phyloP scores from a whole-genome alignment of 257 asterid species.

The Osmanthus fragrans region DNA sequence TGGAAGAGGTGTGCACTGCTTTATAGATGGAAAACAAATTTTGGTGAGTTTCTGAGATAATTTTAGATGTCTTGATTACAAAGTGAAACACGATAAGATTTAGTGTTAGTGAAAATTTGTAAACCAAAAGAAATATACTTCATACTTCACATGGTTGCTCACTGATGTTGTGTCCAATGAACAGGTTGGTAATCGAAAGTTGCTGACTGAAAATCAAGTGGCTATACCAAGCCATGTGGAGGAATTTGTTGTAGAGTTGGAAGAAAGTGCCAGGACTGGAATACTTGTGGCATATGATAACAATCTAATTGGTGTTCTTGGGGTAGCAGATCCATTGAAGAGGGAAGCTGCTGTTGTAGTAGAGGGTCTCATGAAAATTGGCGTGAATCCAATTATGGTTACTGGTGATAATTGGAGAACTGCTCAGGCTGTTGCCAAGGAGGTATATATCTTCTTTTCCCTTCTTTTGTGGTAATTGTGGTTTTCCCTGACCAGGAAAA shows the following conservation, averaged over 20 bases:
- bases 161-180: constrained; percentile 15
- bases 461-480: not conserved
- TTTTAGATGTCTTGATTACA: not conserved
- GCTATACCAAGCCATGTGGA: constrained; percentile 61
- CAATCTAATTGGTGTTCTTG: constrained; percentile 69
- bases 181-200: constrained; percentile 92
- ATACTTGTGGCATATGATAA: constrained; percentile 69
- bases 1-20: constrained; percentile 92
- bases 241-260: constrained; percentile 75
- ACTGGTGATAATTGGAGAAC: constrained; percentile 99
- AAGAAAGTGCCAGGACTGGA: constrained; percentile 93
- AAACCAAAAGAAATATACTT: not conserved
- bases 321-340: constrained; percentile 96
- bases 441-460: constrained; percentile 50
- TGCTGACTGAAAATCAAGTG: constrained; percentile 62
- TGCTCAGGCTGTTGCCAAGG: constrained; percentile 94
- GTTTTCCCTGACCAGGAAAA: not conserved
- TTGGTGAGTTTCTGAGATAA: constrained; percentile 60
- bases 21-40: constrained; percentile 58
- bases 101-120: not conserved
- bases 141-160: constrained; percentile 3
- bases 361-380: constrained; percentile 92
- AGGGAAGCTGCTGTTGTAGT: constrained; percentile 95
- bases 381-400: constrained; percentile 89
- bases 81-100: not conserved